phyloP scores from a whole-genome alignment of 169 alveolate species.

The Nephromyces sp. region DNA sequence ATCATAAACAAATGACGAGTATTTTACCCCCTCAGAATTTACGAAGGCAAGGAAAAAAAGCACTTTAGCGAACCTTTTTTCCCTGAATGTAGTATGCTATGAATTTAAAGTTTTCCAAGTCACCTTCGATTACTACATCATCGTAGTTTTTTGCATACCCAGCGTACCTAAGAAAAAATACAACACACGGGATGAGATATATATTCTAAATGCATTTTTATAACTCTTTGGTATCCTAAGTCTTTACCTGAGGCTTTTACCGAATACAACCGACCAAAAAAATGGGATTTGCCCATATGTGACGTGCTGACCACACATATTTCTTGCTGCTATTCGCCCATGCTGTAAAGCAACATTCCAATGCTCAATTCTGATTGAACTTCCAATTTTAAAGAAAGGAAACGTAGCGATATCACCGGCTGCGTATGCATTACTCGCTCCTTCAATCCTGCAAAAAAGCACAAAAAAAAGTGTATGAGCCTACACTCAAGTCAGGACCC shows the following conservation, averaged over 20 bases:
- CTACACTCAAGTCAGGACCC: too few relatives aligned
- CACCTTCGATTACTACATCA: constrained; percentile 37
- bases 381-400: constrained; percentile 31
- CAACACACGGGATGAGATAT: too few relatives aligned
- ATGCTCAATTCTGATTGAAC: constrained; percentile 28
- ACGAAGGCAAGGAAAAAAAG: too few relatives aligned
- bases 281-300: constrained; percentile 27
- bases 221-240: too few relatives aligned
- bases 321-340: constrained; percentile 31
- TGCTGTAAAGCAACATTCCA: constrained; percentile 34
- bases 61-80: not conserved
- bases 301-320: constrained; percentile 19
- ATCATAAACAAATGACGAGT: not conserved
- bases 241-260: constrained; percentile 24
- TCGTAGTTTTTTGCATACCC: constrained; percentile 16
- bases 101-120: constrained; percentile 16
- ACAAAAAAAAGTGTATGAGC: too few relatives aligned
- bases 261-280: constrained; percentile 30
- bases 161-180: constrained; percentile 12
- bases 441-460: not conserved
- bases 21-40: not conserved
- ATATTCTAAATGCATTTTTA: too few relatives aligned
- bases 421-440: constrained; percentile 11
- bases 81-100: constrained; percentile 33
- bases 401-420: constrained; percentile 40